These are phyloP conservation scores for Colletotrichum musae DNA, from an alignment of 2,329 filamentous ascomycete species.

Conservation along the genomic window DNA sequence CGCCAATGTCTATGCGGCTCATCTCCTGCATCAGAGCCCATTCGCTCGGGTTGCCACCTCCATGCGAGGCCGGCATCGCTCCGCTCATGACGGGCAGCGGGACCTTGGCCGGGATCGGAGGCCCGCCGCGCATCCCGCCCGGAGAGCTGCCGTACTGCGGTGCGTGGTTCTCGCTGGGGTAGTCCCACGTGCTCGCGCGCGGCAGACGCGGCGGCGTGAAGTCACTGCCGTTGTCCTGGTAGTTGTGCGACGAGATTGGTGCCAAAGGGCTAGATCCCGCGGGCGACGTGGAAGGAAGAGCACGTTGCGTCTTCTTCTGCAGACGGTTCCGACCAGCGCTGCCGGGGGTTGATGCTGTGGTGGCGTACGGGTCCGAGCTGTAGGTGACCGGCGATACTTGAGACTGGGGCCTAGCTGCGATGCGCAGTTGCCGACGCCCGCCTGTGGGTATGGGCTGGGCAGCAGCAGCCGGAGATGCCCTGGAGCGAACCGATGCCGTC, in stretches of 20 bases:
- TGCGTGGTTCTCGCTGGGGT: constrained; percentile 66
- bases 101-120: constrained; percentile 80
- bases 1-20: constrained; percentile 76
- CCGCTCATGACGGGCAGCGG: constrained; percentile 68
- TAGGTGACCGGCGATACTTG: constrained; percentile 54
- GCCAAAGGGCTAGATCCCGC: constrained; percentile 64
- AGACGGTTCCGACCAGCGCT: constrained; percentile 69
- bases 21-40: constrained; percentile 80
- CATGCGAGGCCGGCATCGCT: constrained; percentile 46
- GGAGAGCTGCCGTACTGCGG: constrained; percentile 52
- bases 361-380: constrained; percentile 47
- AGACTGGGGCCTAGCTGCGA: constrained; percentile 65
- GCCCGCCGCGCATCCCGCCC: constrained; percentile 51
- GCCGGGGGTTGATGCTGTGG: constrained; percentile 48
- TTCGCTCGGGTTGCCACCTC: constrained; percentile 60
- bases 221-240: constrained; percentile 57
- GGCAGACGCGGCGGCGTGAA: constrained; percentile 61
- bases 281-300: constrained; percentile 54
- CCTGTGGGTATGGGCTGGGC: constrained; percentile 66
- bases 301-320: constrained; percentile 73
- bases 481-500: constrained; percentile 42
- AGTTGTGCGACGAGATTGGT: constrained; percentile 66
- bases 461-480: constrained; percentile 63
- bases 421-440: constrained; percentile 67
- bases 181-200: constrained; percentile 67